phyloP scores from a whole-genome alignment of 2,329 filamentous ascomycete species.

The Harringtonia aguacate region DNA sequence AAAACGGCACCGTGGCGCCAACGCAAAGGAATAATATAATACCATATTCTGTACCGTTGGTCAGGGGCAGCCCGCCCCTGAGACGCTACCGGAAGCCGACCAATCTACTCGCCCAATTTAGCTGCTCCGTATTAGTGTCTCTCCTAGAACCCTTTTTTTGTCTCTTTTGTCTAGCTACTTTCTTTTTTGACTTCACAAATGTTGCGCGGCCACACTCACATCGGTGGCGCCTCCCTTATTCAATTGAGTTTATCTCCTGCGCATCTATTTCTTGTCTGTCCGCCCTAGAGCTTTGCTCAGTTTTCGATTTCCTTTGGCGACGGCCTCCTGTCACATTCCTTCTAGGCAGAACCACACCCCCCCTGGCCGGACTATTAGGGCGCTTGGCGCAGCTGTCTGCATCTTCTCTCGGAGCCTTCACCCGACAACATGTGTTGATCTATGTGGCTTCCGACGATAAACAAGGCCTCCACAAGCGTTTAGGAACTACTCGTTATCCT shows the following conservation, averaged over 20 bases:
- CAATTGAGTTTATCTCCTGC: background rate
- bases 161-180: constrained; percentile 3
- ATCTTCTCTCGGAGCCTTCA: background rate
- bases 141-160: constrained; percentile 1
- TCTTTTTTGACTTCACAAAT: constrained; percentile 2
- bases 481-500: too few species aligned
- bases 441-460: background rate
- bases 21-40: too few species aligned
- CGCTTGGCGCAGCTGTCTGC: too few species aligned
- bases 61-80: constrained; percentile 3
- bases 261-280: background rate
- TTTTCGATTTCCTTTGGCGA: too few species aligned
- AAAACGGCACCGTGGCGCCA: background rate
- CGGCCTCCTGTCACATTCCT: too few species aligned
- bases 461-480: too few species aligned
- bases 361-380: too few species aligned
- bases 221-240: background rate
- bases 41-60: background rate
- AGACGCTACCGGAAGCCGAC: constrained; percentile 1
- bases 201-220: constrained; percentile 8
- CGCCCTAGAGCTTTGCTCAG: too few species aligned
- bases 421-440: too few species aligned
- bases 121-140: constrained; percentile 5
- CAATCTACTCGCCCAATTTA: constrained; percentile 8
- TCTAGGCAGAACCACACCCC: too few species aligned